Evolutionary conservation across 2,329 filamentous ascomycete species (phyloP).

Genomic region (Xylariales sp.): DNA sequence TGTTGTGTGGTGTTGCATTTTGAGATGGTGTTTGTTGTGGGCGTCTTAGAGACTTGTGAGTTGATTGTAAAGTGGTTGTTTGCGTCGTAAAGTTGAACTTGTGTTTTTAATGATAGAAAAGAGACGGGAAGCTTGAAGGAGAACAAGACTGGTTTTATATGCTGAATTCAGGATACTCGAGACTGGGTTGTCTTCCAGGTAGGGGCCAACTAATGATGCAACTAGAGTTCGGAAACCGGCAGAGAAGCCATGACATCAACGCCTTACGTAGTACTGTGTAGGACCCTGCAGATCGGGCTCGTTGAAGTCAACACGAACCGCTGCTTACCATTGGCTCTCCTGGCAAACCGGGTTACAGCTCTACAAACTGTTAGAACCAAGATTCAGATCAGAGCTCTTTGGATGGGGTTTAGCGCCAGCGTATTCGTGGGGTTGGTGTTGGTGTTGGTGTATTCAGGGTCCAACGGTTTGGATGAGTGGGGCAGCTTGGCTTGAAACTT

Average conservation of each 20-base stretch:
- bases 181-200: background rate
- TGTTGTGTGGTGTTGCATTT: conserved; percentile 1
- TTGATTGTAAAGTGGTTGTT: background rate
- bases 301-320: background rate
- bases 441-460: no score
- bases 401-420: no score
- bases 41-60: conserved; percentile 6
- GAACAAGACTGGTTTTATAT: conserved; percentile 10
- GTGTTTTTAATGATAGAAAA: background rate
- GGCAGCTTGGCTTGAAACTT: no score
- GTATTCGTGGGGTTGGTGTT: no score
- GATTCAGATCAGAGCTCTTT: no score
- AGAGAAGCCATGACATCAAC: conserved; percentile 11
- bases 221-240: conserved; percentile 5
- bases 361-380: background rate
- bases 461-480: no score
- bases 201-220: conserved; percentile 2
- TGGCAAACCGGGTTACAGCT: background rate
- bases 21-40: conserved; percentile 5
- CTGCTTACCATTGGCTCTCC: background rate
- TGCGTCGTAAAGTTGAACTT: background rate
- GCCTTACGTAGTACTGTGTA: background rate
- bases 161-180: background rate
- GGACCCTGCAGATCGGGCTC: conserved; percentile 10
- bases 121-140: background rate